Evolutionary conservation across 2,329 filamentous ascomycete species (phyloP).

Genomic region (Penicillium sp.): DNA sequence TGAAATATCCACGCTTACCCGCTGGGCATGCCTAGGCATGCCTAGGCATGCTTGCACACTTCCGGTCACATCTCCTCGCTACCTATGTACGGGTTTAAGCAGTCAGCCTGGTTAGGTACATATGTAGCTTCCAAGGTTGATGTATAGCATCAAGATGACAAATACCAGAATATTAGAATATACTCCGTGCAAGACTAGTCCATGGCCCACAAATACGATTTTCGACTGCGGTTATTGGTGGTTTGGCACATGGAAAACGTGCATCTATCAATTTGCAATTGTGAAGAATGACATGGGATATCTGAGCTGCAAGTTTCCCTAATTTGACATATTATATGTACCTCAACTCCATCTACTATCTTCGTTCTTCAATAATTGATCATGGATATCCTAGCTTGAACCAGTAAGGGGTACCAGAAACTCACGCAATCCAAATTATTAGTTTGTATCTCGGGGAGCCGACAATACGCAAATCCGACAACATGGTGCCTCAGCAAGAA

Average conservation of each 20-base stretch:
- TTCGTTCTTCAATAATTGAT: background rate
- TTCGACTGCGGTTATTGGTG: background rate
- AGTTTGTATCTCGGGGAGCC: background rate
- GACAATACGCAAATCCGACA: background rate
- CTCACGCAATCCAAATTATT: background rate
- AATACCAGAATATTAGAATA: background rate
- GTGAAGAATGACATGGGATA: slow-evolving; percentile 1
- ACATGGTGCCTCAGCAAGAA: background rate
- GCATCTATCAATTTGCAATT: slow-evolving; percentile 1
- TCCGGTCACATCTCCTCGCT: slow-evolving; percentile 17
- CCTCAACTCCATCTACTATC: background rate
- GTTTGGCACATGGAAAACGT: slow-evolving; percentile 2
- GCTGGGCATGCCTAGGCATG: too few relatives aligned
- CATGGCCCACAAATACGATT: background rate
- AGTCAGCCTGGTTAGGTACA: background rate
- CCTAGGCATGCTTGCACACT: background rate
- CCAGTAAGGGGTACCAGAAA: background rate
- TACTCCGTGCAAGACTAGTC: background rate
- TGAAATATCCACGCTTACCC: slow-evolving; percentile 7
- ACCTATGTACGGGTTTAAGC: background rate
- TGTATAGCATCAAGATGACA: background rate
- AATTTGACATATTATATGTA: background rate
- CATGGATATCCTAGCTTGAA: background rate
- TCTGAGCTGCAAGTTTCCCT: background rate
- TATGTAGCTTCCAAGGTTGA: background rate